These are phyloP conservation scores for Cutaneotrichosporon sp. DNA, from an alignment of 1,284 basidiomycete species.

Conservation along the genomic window DNA sequence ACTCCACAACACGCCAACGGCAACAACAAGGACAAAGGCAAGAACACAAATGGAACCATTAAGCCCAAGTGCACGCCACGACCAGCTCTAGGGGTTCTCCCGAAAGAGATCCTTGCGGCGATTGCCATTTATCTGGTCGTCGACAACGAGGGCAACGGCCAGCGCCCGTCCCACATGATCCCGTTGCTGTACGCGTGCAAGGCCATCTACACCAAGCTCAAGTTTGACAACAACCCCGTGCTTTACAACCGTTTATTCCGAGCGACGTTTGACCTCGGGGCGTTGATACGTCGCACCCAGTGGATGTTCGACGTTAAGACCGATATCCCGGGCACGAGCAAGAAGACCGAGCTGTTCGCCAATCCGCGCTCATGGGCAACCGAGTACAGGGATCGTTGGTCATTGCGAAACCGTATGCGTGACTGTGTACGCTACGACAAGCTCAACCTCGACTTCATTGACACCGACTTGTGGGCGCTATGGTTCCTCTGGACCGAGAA, in stretches of 20 bases:
- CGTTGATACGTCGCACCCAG: conserved; percentile 43
- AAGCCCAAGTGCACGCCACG: not conserved
- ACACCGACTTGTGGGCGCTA: conserved; percentile 52
- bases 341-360: conserved; percentile 30
- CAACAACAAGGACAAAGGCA: not conserved
- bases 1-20: conserved; percentile 7
- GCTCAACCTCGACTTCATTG: conserved; percentile 33
- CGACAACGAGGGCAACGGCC: conserved; percentile 21
- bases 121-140: conserved; percentile 41
- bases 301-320: conserved; percentile 37
- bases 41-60: not conserved
- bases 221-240: conserved; percentile 49
- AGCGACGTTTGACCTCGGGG: conserved; percentile 50
- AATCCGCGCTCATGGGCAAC: conserved; percentile 45
- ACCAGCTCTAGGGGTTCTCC: conserved; percentile 26
- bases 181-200: conserved; percentile 41
- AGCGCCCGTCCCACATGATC: conserved; percentile 36
- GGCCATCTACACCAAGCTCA: conserved; percentile 42
- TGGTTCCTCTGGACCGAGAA: conserved; percentile 55
- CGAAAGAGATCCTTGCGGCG: conserved; percentile 31
- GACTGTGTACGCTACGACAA: conserved; percentile 34
- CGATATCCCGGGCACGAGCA: conserved; percentile 19
- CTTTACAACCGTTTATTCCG: conserved; percentile 52
- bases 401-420: conserved; percentile 42
- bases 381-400: conserved; percentile 48